A percentile compares a stretch with the other conserved stretches of the same genome.
Evolutionary conservation across 1,284 basidiomycete species (phyloP).

Genomic region (Ganoderma sinense): DNA sequence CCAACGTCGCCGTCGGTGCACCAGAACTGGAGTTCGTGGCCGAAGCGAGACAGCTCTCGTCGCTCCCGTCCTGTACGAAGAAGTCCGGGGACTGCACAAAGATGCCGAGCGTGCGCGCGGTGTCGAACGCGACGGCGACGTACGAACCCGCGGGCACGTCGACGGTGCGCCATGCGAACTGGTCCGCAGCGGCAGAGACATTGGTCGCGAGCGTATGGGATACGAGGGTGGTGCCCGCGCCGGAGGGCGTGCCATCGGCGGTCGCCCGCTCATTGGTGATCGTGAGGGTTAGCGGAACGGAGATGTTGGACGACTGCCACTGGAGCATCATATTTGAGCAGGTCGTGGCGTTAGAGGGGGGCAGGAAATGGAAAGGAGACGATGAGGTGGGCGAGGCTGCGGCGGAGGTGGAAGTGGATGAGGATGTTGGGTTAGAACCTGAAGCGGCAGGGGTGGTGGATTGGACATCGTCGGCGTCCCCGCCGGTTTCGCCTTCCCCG

Average conservation of each 20-base stretch:
- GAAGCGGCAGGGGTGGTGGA: background rate
- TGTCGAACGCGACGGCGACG: conserved; percentile 35
- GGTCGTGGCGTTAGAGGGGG: conserved; percentile 32
- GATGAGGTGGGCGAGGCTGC: background rate
- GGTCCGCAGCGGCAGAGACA: conserved; percentile 26
- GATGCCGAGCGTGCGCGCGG: conserved; percentile 20
- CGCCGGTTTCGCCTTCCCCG: background rate
- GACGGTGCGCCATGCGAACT: conserved; percentile 31
- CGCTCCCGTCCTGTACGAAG: conserved; percentile 29
- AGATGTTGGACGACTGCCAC: conserved; percentile 27
- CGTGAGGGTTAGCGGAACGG: conserved; percentile 32
- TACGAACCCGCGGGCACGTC: conserved; percentile 38
- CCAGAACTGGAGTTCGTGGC: background rate
- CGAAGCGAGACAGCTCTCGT: conserved; percentile 19
- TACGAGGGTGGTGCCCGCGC: conserved; percentile 16
- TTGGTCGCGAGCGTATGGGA: conserved; percentile 33
- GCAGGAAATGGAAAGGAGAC: conserved; percentile 29
- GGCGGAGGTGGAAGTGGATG: conserved; percentile 10
- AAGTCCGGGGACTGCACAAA: conserved; percentile 34
- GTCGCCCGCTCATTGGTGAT: conserved; percentile 33
- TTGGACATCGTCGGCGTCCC: background rate
- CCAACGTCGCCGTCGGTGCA: background rate
- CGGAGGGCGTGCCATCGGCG: background rate
- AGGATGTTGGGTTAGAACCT: conserved; percentile 13
- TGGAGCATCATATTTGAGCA: conserved; percentile 30